Evolutionary conservation across 768 basidiomycete species (phyloP), one percentile per base, ranked within the genome.

Genomic region (Coprinopsis sp.): DNA sequence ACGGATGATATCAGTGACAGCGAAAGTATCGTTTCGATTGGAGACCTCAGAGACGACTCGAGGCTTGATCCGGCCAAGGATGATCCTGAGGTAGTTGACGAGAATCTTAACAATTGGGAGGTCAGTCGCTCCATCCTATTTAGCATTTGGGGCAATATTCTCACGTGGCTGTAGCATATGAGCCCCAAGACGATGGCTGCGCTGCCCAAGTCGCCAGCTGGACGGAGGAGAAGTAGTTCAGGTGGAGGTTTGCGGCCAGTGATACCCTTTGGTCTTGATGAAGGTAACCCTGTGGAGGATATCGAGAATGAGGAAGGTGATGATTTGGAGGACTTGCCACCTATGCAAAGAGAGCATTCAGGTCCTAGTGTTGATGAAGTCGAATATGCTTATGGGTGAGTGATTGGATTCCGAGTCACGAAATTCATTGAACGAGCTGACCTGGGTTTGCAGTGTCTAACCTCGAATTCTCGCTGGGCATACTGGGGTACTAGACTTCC

Each of bases 71-170:
- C 74, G 11, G 74, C 74, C 34, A 71, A 78, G 47, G 82, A 83
- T 47, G 81, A 84, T 39, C 72, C 75, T 33, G 84, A 83, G 50
- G 68, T 71, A 14, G 66, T 76, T 21, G 84, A 91, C 60, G 87
- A 89, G 66, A 93, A 93, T 57, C 64, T 87, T 53, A 97, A 94
- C 58, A 91, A 93, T 55, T 97, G 94, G 94, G 94, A 94, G 86
- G 93, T 92, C 53, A 62, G 82, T 57, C 37, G n/a, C 44, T 11
- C 33, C 13, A 21, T 19, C 19, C 23, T 46, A 30, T 33, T 6
- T 34, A 18, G 33, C 6, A 19, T 24, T 33, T 27, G 44, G 31
- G 34, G 44, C 30, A 28, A 30, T 44, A 22, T 24, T 24, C 31
- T 43, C 18, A 54, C 21, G 7, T 3, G n/a, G 23, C 31, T 51